Evolutionary conservation across 208 protist species (phyloP).

Genomic region (Porcisia deanei): DNA sequence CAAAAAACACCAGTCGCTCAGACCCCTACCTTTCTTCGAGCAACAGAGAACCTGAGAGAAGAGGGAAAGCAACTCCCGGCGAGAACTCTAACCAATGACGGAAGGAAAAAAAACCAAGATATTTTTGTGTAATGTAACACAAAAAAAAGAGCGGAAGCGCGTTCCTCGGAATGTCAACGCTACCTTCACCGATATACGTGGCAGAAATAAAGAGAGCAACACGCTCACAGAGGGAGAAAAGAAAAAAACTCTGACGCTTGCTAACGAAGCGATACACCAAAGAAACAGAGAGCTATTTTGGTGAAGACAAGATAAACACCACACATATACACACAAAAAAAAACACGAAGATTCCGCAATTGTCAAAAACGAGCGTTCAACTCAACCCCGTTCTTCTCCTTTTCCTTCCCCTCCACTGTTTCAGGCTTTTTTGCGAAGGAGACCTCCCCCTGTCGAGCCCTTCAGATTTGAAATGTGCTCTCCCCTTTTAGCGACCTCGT

Average conservation of each 20-base stretch:
- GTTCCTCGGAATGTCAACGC: too few species aligned
- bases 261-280: too few species aligned
- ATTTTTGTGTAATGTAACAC: not conserved
- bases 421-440: not conserved
- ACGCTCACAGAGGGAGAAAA: too few species aligned
- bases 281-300: too few species aligned
- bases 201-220: too few species aligned
- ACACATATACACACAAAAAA: not conserved
- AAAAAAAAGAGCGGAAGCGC: conserved; percentile 4
- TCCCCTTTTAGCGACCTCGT: not conserved
- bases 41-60: not conserved
- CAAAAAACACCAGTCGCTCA: not conserved
- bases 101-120: not conserved
- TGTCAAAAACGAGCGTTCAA: not conserved
- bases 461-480: not conserved
- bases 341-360: not conserved
- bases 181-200: too few species aligned
- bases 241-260: too few species aligned
- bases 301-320: too few species aligned
- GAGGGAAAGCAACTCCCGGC: not conserved
- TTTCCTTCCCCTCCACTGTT: not conserved
- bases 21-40: not conserved
- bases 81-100: not conserved
- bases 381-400: not conserved
- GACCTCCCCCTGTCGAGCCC: not conserved